Percentiles rank a stretch among this genome's conserved stretches.
These are phyloP conservation scores for Astrephomene gubernaculifera DNA, from an alignment of 139 green algal genomes.

Conservation along the genomic window DNA sequence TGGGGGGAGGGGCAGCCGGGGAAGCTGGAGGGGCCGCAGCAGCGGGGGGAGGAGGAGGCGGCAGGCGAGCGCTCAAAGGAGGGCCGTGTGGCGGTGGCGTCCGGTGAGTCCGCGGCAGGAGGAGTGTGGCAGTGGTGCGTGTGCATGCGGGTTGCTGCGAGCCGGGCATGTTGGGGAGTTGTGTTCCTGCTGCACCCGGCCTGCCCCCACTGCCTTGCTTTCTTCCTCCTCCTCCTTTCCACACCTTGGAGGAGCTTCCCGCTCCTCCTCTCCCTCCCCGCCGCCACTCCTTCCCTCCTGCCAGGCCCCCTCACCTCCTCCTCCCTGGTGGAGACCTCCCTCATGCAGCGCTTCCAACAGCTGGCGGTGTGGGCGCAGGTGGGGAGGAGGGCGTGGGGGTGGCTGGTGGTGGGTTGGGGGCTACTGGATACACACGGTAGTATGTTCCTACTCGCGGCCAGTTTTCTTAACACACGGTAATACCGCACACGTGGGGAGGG, in stretches of 20 bases:
- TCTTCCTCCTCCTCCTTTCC: background rate
- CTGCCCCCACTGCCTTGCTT: background rate
- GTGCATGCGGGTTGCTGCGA: background rate
- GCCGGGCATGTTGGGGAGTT: background rate
- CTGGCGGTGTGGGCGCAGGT: constrained; percentile 64
- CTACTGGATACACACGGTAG: no score
- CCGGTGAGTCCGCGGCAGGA: no score
- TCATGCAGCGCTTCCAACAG: constrained; percentile 75
- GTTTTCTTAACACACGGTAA: no score
- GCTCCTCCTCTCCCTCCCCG: background rate
- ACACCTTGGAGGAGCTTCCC: background rate
- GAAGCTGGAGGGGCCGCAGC: no score
- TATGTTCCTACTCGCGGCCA: no score
- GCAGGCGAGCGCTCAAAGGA: no score
- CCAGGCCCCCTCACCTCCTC: constrained; percentile 64
- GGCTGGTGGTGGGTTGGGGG: no score
- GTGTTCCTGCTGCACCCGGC: background rate
- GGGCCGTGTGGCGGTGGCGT: background rate
- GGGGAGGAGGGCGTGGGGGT: background rate
- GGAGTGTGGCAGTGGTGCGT: no score
- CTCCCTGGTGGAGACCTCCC: constrained; percentile 72
- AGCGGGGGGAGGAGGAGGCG: background rate
- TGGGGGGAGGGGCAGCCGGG: no score
- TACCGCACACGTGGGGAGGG: no score
- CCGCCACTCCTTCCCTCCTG: background rate